Percentiles rank a stretch among this genome's conserved stretches.
Evolutionary conservation across 352 stramenopile species (phyloP).

Genomic region (Phytophthora sojae): DNA sequence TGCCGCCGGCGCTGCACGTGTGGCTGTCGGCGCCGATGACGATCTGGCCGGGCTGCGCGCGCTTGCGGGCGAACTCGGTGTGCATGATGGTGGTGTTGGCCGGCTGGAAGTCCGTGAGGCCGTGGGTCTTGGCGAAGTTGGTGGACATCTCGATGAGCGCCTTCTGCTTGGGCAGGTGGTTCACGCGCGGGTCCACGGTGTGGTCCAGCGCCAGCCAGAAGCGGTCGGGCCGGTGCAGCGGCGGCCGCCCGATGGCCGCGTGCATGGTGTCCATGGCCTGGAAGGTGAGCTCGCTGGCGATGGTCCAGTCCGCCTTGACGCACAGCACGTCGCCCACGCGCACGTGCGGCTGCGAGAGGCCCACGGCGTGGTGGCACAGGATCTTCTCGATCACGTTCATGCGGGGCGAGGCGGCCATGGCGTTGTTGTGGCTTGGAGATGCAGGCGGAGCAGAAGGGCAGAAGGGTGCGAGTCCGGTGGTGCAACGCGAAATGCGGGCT

Average conservation of each 20-base stretch:
- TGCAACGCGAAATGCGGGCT: slow-evolving; percentile 18
- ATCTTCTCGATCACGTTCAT: slow-evolving; percentile 92
- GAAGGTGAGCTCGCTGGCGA: slow-evolving; percentile 84
- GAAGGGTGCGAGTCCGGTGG: slow-evolving; percentile 23
- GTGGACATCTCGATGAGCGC: slow-evolving; percentile 84
- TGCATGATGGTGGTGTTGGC: slow-evolving; percentile 91
- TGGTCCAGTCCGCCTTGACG: slow-evolving; percentile 82
- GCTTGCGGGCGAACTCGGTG: slow-evolving; percentile 83
- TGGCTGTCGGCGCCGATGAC: slow-evolving; percentile 84
- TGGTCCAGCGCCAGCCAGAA: slow-evolving; percentile 89
- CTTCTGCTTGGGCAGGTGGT: slow-evolving; percentile 80
- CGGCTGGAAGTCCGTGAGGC: slow-evolving; percentile 79
- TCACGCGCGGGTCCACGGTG: slow-evolving; percentile 82
- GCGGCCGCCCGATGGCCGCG: slow-evolving; percentile 73
- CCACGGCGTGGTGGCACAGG: slow-evolving; percentile 57
- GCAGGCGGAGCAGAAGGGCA: slow-evolving; percentile 3
- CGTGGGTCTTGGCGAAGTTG: slow-evolving; percentile 76
- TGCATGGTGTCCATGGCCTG: slow-evolving; percentile 87
- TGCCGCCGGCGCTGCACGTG: slow-evolving; percentile 79
- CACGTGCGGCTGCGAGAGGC: slow-evolving; percentile 54
- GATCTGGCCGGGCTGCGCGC: slow-evolving; percentile 84
- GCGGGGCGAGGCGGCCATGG: slow-evolving; percentile 50
- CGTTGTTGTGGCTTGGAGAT: slow-evolving; percentile 26
- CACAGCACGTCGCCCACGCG: slow-evolving; percentile 78
- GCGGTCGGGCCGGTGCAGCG: slow-evolving; percentile 77